Evolutionary conservation across 2,329 filamentous ascomycete genomes (phyloP).

Genomic region (Akanthomyces uredinophilus): DNA sequence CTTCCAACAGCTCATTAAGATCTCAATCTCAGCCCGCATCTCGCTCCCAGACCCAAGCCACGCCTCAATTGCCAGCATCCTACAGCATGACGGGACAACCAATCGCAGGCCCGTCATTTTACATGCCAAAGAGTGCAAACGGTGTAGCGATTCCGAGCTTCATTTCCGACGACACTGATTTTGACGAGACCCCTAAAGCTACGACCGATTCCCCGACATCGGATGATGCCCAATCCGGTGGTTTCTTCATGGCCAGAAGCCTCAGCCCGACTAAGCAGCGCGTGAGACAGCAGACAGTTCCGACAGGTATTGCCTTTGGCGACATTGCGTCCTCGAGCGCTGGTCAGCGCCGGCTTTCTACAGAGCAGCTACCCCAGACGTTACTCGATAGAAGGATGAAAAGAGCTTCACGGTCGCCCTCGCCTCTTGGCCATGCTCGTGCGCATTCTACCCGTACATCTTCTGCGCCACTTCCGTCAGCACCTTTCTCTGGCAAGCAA

Average conservation of each 20-base stretch:
- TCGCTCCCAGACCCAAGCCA: slow-evolving; percentile 33
- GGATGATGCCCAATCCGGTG: slow-evolving; percentile 36
- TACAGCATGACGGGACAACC: slow-evolving; percentile 28
- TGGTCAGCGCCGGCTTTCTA: slow-evolving; percentile 43
- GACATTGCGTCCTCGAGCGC: slow-evolving; percentile 39
- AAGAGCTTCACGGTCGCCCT: slow-evolving; percentile 51
- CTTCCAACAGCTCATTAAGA: slow-evolving; percentile 51
- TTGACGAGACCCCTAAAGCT: slow-evolving; percentile 40
- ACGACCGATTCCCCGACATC: slow-evolving; percentile 42
- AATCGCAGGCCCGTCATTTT: slow-evolving; percentile 31
- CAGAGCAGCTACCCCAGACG: slow-evolving; percentile 49
- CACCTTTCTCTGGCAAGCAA: slow-evolving; percentile 32
- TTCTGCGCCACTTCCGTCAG: slow-evolving; percentile 35
- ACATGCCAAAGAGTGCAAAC: slow-evolving; percentile 39
- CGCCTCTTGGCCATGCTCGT: slow-evolving; percentile 47
- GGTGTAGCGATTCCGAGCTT: slow-evolving; percentile 51
- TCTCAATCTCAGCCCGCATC: slow-evolving; percentile 64
- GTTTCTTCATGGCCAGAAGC: slow-evolving; percentile 25
- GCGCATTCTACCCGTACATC: slow-evolving; percentile 38
- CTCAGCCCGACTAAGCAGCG: slow-evolving; percentile 23
- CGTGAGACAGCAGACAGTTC: slow-evolving; percentile 26
- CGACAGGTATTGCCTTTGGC: slow-evolving; percentile 39
- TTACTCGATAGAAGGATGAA: slow-evolving; percentile 50
- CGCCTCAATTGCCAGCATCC: slow-evolving; percentile 16
- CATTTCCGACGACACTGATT: slow-evolving; percentile 49